Base-by-base conservation (phyloP, 768 basidiomycete genomes). In the Clathrus columnatus region DNA sequence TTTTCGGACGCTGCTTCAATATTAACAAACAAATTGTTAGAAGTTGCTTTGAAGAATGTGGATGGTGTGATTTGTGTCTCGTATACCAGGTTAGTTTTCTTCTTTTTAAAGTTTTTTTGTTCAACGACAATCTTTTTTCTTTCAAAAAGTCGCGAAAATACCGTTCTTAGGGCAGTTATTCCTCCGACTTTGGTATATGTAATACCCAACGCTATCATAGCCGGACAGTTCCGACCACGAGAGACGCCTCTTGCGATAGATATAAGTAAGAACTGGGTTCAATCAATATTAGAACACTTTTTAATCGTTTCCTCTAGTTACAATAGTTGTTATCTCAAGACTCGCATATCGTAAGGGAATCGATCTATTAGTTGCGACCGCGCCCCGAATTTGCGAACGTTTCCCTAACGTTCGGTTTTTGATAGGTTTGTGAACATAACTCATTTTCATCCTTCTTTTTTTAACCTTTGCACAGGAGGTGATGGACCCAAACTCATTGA, bases 1-100 rank as follows among this genome's bases (percentile, higher is more conserved):
- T 93, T 99, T 64, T 93, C 91, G 28, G 94, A 97, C 64, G 94
- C 96, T 17, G 94, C 93, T 1, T 93, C 94, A 61, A 95, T 99
- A 41, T 73, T 97, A 60, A 97, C 96, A 5, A 99, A 99, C 73
- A 99, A 99, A 68, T 78, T 99, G 29, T 73, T 98, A 41, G 87
- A 82, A 8, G 92, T 81, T 4, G 85, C 88, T 1, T 72, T 99
- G 64, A 80, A 84, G 57, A 93, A 95, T 65, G 90, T 94, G 0
- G 95, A 98, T 61, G 91, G 86, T 0, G 91, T 89, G 1, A 93
- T 98, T 23, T 97, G 93, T 62, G 96, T 98, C 48, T 95, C 92
- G 7, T 88, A 98, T 69, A 97, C 94, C 0, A 92, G 95, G 95
- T 91, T 64, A 52, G 82, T n/a, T n/a, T n/a, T n/a, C n/a, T n/a